A percentile compares a stretch with the other conserved stretches of the same genome.
Conservation (phyloP, 1,284 basidiomycete species). For the Naganishia sp. region DNA sequence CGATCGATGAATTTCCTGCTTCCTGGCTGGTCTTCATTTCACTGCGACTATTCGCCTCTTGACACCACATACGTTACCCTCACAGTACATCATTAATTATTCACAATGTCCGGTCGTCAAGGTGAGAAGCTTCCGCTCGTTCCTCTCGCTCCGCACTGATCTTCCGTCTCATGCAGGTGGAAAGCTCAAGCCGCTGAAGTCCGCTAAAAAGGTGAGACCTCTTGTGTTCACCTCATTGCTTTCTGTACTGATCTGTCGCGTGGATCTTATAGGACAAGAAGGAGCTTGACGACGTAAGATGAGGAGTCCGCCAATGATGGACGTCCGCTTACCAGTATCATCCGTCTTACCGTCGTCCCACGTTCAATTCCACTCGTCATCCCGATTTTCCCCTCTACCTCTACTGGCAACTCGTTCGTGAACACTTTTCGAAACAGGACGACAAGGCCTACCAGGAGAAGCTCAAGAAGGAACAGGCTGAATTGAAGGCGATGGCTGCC, state of each 20-base stretch:
- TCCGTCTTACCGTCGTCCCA: background rate
- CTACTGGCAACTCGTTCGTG: background rate
- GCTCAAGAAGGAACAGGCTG: conserved; percentile 25
- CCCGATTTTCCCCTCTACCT: background rate
- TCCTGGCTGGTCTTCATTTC: no score
- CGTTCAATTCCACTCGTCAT: background rate
- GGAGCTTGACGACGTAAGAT: conserved; percentile 28
- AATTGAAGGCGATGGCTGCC: conserved; percentile 28
- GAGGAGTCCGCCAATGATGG: background rate
- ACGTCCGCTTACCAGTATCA: background rate
- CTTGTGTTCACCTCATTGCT: background rate
- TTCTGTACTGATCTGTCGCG: background rate
- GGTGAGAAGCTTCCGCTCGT: background rate
- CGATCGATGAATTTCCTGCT: no score
- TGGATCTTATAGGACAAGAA: conserved; percentile 2
- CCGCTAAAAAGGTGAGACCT: conserved; percentile 26
- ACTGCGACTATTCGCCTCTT: no score
- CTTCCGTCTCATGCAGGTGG: conserved; percentile 12
- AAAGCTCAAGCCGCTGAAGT: conserved; percentile 32
- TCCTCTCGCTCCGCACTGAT: background rate
- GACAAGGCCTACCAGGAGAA: conserved; percentile 31
- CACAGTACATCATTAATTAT: background rate
- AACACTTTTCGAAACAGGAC: conserved; percentile 17
- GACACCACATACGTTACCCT: no score
- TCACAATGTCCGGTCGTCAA: conserved; percentile 30